Conservation (phyloP, 768 basidiomycete genomes). For the Paxillus rubicundulus region DNA sequence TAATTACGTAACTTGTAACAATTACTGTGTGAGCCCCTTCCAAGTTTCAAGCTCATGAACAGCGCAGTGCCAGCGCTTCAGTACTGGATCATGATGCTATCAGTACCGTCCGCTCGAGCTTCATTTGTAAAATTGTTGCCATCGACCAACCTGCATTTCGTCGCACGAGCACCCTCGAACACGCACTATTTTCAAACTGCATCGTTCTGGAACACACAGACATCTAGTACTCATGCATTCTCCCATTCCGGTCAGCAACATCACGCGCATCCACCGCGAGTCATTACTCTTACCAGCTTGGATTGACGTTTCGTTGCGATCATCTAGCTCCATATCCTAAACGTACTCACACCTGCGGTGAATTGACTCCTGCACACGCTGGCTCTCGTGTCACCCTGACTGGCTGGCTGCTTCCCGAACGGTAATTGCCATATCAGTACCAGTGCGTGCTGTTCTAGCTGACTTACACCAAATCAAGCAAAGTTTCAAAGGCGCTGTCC, state of each 20-base stretch:
- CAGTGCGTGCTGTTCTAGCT: constrained; percentile 35
- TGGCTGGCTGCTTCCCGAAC: constrained; percentile 80
- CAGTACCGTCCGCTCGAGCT: not conserved
- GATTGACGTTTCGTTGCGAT: not conserved
- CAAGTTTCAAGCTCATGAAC: not conserved
- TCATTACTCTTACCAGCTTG: not conserved
- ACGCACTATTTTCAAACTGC: constrained; percentile 10
- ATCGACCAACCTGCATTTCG: not conserved
- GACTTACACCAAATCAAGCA: constrained; percentile 48
- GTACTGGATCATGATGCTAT: not conserved
- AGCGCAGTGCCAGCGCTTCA: not conserved
- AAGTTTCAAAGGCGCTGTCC: constrained; percentile 63
- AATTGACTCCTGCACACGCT: constrained; percentile 49
- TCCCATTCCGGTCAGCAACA: constrained; percentile 11
- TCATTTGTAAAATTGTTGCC: not conserved
- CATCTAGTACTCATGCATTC: not conserved
- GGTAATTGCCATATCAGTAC: constrained; percentile 48
- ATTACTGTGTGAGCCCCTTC: too few relatives aligned
- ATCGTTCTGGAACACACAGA: constrained; percentile 6
- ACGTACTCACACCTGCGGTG: constrained; percentile 64
- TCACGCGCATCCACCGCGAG: constrained; percentile 3
- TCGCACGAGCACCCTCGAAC: not conserved
- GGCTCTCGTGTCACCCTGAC: constrained; percentile 66
- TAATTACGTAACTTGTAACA: constrained; percentile 18
- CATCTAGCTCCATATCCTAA: constrained; percentile 52